Evolutionary conservation across 2,329 filamentous ascomycete genomes (phyloP), one percentile per base, ranked within the genome.

Genomic region (Dichotomopilus funicola): DNA sequence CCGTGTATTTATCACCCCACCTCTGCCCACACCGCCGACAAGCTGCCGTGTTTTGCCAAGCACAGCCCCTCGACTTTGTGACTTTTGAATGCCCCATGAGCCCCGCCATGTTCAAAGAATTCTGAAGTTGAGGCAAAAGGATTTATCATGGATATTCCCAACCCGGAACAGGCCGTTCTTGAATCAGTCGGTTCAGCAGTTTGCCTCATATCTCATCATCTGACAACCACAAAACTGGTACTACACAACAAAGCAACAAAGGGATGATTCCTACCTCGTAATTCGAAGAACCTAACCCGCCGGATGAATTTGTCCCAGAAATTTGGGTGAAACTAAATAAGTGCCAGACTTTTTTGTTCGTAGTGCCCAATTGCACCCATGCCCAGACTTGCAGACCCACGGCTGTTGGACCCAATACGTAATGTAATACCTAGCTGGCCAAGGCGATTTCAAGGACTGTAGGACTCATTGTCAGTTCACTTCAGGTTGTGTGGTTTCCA

Each of bases 341-440:
- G 19, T 27, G 19, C 19, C 19, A 27, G 37, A 40, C 13, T 42
- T 49, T 43, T 55, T 51, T 8, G 33, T 38, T 34, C 41, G 45
- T 41, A 35, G 8, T 49, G 47, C 51, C 51, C 47, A 49, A 53
- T 52, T 37, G 49, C 53, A 40, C 47, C 48, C 58, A 60, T 58
- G 58, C 55, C 55, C 48, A 60, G 55, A 53, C 58, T 50, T n/a
- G 12, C 1, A 49, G 58, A 58, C 58, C 58, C 58, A 60, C 56
- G 51, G 42, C 35, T 7, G 42, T 53, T 50, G 51, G 51, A 48
- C 33, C 41, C 44, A 54, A 38, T 54, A 60, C 56, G 56, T 60
- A 60, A 60, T 55, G 56, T 60, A 60, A 60, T 55, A 51, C 8
- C 57, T 40, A 19, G 31, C 52, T 37, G 33, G 45, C 54, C 43